Base-by-base conservation (phyloP, 2,329 filamentous ascomycete species). In the Fusarium vanettenii region DNA sequence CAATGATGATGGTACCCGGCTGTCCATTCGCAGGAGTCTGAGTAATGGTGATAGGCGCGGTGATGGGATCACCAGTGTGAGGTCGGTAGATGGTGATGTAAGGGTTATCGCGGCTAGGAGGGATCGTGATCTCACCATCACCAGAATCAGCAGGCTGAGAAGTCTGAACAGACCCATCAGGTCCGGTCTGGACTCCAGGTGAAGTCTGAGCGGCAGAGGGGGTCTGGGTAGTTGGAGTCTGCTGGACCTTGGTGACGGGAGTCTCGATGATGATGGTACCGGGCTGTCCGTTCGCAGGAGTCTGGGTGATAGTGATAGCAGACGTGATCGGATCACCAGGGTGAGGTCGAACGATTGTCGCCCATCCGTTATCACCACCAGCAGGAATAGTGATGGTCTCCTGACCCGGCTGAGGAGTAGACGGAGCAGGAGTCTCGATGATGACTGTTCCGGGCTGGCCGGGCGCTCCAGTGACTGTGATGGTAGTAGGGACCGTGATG, bases 201-300 rank as follows among this genome's bases (percentile, higher is more conserved):
- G 25, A 27, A n/a, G 48, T 55, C 8, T 55, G 48, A 14, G 48
- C 48, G 9, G 10, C 48, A 31, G 48, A 31, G 4, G 18, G 27
- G 18, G 48, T 55, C 48, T 31, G 48, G 11, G 48, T 27, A 55
- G 48, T 55, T 8, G 72, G 71, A 1, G 60, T 74, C 43, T 70
- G 56, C 20, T n/a, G 20, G 16, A 39, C 22, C 25, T 59, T 71
- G 14, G 64, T 66, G n/a, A 22, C 16, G 5, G 72, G 72, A 2
- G 72, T 75, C 43, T 74, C 72, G 9, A 74, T 59, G 5, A 74
- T 70, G 14, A 74, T 65, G 2, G 72, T 74, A 3, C 72, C 72
- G 37, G 72, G 72, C 14, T 70, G 57, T 35, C 27, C 27, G 6
- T 9, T 29, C 6, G 9, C 8, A 0, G 72, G 61, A 6, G 61